phyloP scores from a whole-genome alignment of 1,284 basidiomycete genomes.

The Sanghuangporus sanghuang region DNA sequence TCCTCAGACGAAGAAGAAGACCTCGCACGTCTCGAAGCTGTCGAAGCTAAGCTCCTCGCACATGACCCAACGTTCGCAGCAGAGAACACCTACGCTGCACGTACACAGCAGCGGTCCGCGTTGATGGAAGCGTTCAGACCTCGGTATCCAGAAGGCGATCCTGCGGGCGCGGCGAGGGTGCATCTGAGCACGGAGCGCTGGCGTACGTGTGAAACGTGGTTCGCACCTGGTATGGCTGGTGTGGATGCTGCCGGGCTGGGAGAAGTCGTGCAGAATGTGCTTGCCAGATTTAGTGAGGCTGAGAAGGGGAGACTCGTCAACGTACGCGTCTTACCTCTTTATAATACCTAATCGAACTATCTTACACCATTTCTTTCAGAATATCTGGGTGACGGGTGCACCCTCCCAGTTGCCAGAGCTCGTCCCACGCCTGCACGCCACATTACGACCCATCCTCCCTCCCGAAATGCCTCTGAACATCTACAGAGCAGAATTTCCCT shows the following conservation, averaged over 20 bases:
- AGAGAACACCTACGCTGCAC: slow-evolving; percentile 79
- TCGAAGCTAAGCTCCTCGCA: slow-evolving; percentile 81
- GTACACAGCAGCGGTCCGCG: slow-evolving; percentile 73
- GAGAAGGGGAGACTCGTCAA: slow-evolving; percentile 53
- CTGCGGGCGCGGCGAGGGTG: slow-evolving; percentile 70
- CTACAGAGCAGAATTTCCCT: slow-evolving; percentile 57
- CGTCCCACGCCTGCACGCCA: slow-evolving; percentile 58
- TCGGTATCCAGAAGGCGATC: slow-evolving; percentile 63
- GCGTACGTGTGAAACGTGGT: slow-evolving; percentile 91
- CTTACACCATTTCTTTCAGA: slow-evolving; percentile 40
- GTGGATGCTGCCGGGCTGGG: slow-evolving; percentile 92
- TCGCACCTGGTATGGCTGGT: slow-evolving; percentile 91
- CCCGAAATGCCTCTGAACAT: slow-evolving; percentile 70
- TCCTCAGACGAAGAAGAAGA: slow-evolving; percentile 98
- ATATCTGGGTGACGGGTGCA: slow-evolving; percentile 88
- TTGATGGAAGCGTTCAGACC: slow-evolving; percentile 83
- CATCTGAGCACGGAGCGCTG: slow-evolving; percentile 94
- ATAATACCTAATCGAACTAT: background rate
- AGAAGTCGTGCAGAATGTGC: slow-evolving; percentile 84
- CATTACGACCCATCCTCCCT: slow-evolving; percentile 76
- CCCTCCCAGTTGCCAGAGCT: slow-evolving; percentile 77
- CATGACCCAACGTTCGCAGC: slow-evolving; percentile 81
- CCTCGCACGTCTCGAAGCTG: slow-evolving; percentile 57
- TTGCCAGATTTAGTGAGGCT: slow-evolving; percentile 71
- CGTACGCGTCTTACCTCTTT: slow-evolving; percentile 26